phyloP scores from a whole-genome alignment of 164 flowering plant species.

The Euptelea pleiosperma region DNA sequence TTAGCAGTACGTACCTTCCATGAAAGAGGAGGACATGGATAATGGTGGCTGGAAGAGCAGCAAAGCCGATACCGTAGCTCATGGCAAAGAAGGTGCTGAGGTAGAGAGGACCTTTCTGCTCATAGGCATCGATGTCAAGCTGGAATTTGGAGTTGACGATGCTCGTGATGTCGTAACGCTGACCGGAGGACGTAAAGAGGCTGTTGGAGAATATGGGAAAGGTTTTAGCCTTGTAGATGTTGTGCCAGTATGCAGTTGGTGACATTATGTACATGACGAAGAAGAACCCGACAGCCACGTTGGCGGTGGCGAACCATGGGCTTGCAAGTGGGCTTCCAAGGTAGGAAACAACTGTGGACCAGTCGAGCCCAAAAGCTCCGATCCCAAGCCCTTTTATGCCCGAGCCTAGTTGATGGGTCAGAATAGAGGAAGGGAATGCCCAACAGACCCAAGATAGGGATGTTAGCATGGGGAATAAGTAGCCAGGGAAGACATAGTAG shows the following conservation, averaged over 20 bases:
- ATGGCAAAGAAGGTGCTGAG: slow-evolving; percentile 17
- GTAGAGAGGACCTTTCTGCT: slow-evolving; percentile 51
- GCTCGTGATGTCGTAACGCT: slow-evolving; percentile 40
- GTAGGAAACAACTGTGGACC: slow-evolving; percentile 67
- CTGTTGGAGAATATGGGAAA: slow-evolving; percentile 60
- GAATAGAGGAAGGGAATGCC: slow-evolving; percentile 48
- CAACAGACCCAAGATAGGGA: slow-evolving; percentile 79
- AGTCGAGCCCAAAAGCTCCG: slow-evolving; percentile 59
- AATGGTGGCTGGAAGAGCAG: slow-evolving; percentile 39
- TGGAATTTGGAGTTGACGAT: slow-evolving; percentile 59
- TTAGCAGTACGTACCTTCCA: slow-evolving; percentile 15
- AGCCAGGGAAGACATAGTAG: slow-evolving; percentile 70
- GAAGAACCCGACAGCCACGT: slow-evolving; percentile 58
- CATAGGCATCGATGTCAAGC: slow-evolving; percentile 51
- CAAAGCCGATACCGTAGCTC: slow-evolving; percentile 18
- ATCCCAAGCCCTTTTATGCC: slow-evolving; percentile 70
- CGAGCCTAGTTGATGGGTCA: slow-evolving; percentile 74
- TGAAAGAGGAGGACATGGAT: slow-evolving; percentile 17
- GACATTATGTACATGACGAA: slow-evolving; percentile 61
- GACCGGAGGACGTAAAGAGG: slow-evolving; percentile 51
- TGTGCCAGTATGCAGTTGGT: slow-evolving; percentile 59
- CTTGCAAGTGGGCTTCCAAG: slow-evolving; percentile 80
- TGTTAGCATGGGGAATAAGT: slow-evolving; percentile 58
- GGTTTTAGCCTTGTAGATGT: slow-evolving; percentile 62
- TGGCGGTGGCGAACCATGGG: slow-evolving; percentile 89